Evolutionary conservation across 2,329 filamentous ascomycete species (phyloP).

Genomic region (Claviceps fusiformis): DNA sequence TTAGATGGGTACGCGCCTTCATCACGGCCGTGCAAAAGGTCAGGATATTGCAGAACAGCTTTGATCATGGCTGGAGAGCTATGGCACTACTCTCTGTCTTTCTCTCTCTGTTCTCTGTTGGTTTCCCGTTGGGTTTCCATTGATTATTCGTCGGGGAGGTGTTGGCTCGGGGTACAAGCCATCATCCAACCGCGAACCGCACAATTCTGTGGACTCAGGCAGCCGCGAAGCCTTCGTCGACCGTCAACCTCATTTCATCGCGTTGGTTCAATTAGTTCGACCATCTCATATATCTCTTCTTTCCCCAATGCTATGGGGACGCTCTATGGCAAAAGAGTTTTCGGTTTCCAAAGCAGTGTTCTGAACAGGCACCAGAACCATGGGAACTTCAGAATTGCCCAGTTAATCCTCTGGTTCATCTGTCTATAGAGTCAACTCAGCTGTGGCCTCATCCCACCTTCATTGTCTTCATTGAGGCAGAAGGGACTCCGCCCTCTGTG

Average conservation of each 20-base stretch:
- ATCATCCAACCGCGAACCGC: background rate
- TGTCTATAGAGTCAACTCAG: background rate
- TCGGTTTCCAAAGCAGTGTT: too few species aligned
- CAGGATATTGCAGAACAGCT: background rate
- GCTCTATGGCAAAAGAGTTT: too few species aligned
- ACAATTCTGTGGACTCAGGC: background rate
- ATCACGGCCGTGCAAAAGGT: background rate
- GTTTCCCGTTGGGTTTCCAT: background rate
- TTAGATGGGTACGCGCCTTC: background rate
- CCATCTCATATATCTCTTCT: background rate
- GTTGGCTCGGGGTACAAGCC: background rate
- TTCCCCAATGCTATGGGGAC: background rate
- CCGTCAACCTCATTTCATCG: too few species aligned
- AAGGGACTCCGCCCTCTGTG: background rate
- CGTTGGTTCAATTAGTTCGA: too few species aligned
- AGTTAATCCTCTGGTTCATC: too few species aligned
- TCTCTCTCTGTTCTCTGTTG: background rate
- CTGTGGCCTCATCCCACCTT: background rate
- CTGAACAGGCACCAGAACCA: too few species aligned
- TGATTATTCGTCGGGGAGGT: too few species aligned
- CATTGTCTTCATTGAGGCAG: background rate
- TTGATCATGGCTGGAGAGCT: background rate
- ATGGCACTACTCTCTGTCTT: background rate
- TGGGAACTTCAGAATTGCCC: too few species aligned
- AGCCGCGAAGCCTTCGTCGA: background rate